Evolutionary conservation across 2,329 filamentous ascomycete species (phyloP), one percentile per base, ranked within the genome.

Genomic region (Verticillium zaregamsianum): DNA sequence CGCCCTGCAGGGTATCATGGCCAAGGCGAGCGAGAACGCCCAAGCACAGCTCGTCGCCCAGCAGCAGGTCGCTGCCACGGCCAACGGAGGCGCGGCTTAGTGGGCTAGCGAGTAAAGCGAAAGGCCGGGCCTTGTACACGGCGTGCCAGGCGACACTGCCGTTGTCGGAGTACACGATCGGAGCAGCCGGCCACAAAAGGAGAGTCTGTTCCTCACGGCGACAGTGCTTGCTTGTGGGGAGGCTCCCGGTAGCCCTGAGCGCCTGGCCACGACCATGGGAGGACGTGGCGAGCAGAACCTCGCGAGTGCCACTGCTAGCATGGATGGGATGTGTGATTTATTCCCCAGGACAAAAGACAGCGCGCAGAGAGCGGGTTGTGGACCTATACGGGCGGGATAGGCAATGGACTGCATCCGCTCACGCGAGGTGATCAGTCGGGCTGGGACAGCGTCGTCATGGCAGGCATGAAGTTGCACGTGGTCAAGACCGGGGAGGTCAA

Each of bases 1-100:
- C 65, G 83, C 96, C 57, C 85, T 98, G 65, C 89, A 96, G 73
- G 84, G 81, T 25, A 92, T 94, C 61, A 86, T 96, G 75, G 91
- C 90, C 61, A 83, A 83, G 68, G 78, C 78, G 2, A 75, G 80
- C 59, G 78, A 80, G 67, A 75, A 79, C 59, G 78, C 76, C 23
- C 70, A 76, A 64, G 70, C 73, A 62, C 71, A 71, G 59, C 61
- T 66, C 59, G 45, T 68, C 55, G 67, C 69, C n/a, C 66, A 68
- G 35, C 59, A 64, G 63, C 67, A 66, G 65, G 62, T 58, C 15
- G 55, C 28, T 23, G 63, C 69, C 68, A 37, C 69, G 64, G 59
- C 65, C 35, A 66, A 68, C 37, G 65, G 63, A 6, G 64, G 67
- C 23, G 66, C 61, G 45, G 66, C 64, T 55, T 67, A 67, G 45